These are phyloP conservation scores for Geopyxis carbonaria DNA, from an alignment of 495 filamentous ascomycete genomes.

Conservation along the genomic window DNA sequence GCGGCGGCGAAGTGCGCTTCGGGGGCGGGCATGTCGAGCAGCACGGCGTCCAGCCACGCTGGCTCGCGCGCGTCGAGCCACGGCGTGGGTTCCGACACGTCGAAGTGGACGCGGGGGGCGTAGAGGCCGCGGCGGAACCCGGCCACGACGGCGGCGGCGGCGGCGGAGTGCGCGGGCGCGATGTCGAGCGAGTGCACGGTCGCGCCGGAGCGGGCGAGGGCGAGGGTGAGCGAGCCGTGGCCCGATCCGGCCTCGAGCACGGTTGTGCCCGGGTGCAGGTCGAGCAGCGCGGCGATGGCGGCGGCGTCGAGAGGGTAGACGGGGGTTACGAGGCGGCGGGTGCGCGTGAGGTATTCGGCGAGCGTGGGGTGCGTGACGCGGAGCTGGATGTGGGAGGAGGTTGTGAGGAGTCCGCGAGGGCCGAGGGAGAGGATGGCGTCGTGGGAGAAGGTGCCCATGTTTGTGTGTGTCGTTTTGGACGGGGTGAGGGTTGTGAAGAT, in stretches of 20 bases:
- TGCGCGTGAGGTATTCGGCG: constrained; percentile 50
- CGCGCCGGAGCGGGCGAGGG: constrained; percentile 52
- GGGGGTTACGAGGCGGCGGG: constrained; percentile 51
- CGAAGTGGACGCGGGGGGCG: constrained; percentile 47
- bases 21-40: constrained; percentile 53
- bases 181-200: constrained; percentile 56
- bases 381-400: constrained; percentile 34
- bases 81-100: constrained; percentile 44
- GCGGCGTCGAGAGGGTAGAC: constrained; percentile 59
- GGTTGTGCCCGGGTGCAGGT: constrained; percentile 42
- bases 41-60: constrained; percentile 48
- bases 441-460: constrained; percentile 38
- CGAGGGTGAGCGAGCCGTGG: constrained; percentile 56
- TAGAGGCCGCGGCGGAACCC: constrained; percentile 58
- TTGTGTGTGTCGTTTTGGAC: constrained; percentile 31
- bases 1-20: constrained; percentile 42
- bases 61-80: constrained; percentile 32
- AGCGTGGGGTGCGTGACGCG: constrained; percentile 46
- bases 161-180: constrained; percentile 37
- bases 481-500: constrained; percentile 35
- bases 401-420: constrained; percentile 37
- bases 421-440: constrained; percentile 45
- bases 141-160: constrained; percentile 42
- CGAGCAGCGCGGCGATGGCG: constrained; percentile 56
- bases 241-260: constrained; percentile 72